Evolutionary conservation across 2,329 filamentous ascomycete species (phyloP), one percentile per base, ranked within the genome.

Genomic region (Blastomyces gilchristii): DNA sequence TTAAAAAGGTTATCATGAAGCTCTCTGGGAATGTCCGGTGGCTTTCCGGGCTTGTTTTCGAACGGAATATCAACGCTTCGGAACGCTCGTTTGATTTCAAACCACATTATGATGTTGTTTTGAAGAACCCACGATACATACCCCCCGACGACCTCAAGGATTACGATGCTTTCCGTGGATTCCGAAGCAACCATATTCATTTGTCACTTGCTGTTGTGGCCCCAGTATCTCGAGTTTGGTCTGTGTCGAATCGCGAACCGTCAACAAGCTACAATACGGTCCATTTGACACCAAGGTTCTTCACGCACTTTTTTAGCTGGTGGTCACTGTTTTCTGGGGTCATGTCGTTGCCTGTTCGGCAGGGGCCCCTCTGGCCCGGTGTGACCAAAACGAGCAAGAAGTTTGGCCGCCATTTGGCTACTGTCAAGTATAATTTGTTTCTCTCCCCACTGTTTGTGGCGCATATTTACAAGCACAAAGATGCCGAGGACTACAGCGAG

Each of bases 1-100:
- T 99, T 81, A 96, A 96, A 76, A 99, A 99, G 76, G 94, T 97
- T 3, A 85, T 96, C 60, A 97, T 99, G 93, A 99, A 99, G 76
- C 82, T 99, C 14, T 97, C 94, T 3, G 94, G 94, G 16, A 95
- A 94, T 71, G 94, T 99, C 0, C 89, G 91, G 74, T 97, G 91
- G 90, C 83, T 93, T 71, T 87, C 89, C 16, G 95, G 94, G 0
- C 80, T 99, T 49, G 90, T 96, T 59, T 99, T 99, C 72, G 94
- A 99, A 75, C 86, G 88, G 56, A 89, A 93, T 66, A 81, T 92
- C 39, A 84, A 86, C 54, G 78, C 86, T 61, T 88, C 87, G 43
- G 81, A 82, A 62, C 84, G 94, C 63, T 92, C 86, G 28, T 97
- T 97, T 72, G 82, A 90, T 14, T 99, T 97, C 77, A 89, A 84